These are phyloP conservation scores for Peronosclerospora sorghi DNA, from an alignment of 352 stramenopile species.

Conservation along the genomic window DNA sequence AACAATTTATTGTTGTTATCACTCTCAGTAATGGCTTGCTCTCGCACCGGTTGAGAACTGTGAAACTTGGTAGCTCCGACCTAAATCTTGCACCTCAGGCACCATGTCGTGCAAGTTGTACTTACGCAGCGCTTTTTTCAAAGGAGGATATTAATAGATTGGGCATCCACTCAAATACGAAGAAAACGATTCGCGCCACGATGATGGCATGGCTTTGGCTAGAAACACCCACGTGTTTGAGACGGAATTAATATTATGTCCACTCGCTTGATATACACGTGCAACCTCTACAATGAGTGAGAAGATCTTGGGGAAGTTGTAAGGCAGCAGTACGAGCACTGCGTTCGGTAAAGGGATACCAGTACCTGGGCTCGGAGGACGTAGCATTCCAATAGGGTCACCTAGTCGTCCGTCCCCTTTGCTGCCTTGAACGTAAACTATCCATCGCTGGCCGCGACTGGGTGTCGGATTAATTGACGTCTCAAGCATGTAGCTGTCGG, in stretches of 20 bases:
- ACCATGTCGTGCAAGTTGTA: conserved; percentile 86
- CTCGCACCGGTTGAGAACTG: conserved; percentile 63
- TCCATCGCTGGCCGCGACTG: conserved; percentile 64
- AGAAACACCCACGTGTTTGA: conserved; percentile 73
- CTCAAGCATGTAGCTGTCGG: conserved; percentile 69
- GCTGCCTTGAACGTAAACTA: conserved; percentile 74
- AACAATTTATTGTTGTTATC: conserved; percentile 77
- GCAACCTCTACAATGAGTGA: conserved; percentile 71
- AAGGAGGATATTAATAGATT: conserved; percentile 70
- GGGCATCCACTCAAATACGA: conserved; percentile 65
- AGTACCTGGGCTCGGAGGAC: conserved; percentile 15
- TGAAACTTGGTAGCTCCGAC: conserved; percentile 77
- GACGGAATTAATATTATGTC: conserved; percentile 58
- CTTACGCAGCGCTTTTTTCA: conserved; percentile 78
- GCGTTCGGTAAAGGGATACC: conserved; percentile 26
- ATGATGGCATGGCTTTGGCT: conserved; percentile 77
- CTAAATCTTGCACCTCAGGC: conserved; percentile 68
- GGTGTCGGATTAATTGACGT: conserved; percentile 41
- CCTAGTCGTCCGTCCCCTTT: conserved; percentile 71
- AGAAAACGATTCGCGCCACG: conserved; percentile 74
- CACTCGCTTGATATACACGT: conserved; percentile 69
- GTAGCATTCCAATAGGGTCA: conserved; percentile 75
- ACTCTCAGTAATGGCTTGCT: conserved; percentile 63
- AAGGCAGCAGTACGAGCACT: conserved; percentile 78
- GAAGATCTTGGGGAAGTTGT: conserved; percentile 81